Evolutionary conservation across 2,329 filamentous ascomycete genomes (phyloP).

Genomic region (Huntiella savannae): DNA sequence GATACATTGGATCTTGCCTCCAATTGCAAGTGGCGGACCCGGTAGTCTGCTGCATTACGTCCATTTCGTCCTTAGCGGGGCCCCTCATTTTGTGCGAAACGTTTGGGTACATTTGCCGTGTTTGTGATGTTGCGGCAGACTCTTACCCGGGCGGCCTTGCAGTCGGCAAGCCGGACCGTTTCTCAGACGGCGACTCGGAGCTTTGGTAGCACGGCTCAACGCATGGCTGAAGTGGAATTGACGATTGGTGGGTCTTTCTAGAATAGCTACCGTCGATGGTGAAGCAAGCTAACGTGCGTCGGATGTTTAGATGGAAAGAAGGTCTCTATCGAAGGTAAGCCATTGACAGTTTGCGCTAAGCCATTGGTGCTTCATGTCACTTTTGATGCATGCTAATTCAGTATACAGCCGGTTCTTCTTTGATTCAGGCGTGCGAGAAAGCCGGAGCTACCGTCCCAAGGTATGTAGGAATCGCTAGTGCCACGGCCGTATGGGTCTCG

Average conservation of each 20-base stretch:
- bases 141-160: slow-evolving; percentile 49
- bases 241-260: slow-evolving; percentile 51
- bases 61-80: neutral
- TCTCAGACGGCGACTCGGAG: slow-evolving; percentile 42
- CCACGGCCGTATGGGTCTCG: slow-evolving; percentile 1
- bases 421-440: slow-evolving; percentile 99
- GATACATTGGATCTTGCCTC: too few relatives aligned
- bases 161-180: slow-evolving; percentile 38
- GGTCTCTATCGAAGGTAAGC: slow-evolving; percentile 83
- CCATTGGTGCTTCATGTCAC: slow-evolving; percentile 5
- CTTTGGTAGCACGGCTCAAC: slow-evolving; percentile 62
- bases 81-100: slow-evolving; percentile 1
- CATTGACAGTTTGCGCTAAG: slow-evolving; percentile 12
- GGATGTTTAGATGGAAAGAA: slow-evolving; percentile 69
- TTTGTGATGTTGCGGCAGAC: slow-evolving; percentile 47
- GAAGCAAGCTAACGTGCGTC: slow-evolving; percentile 17
- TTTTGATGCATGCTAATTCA: slow-evolving; percentile 10
- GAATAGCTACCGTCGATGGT: neutral
- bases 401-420: slow-evolving; percentile 66
- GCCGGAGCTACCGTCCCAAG: slow-evolving; percentile 77
- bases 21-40: too few relatives aligned
- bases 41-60: neutral
- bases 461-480: slow-evolving; percentile 25
- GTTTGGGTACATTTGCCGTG: neutral
- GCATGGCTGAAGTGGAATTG: slow-evolving; percentile 85